These are phyloP conservation scores for Boletus tomentosulus DNA, from an alignment of 768 basidiomycete genomes.

Conservation along the genomic window DNA sequence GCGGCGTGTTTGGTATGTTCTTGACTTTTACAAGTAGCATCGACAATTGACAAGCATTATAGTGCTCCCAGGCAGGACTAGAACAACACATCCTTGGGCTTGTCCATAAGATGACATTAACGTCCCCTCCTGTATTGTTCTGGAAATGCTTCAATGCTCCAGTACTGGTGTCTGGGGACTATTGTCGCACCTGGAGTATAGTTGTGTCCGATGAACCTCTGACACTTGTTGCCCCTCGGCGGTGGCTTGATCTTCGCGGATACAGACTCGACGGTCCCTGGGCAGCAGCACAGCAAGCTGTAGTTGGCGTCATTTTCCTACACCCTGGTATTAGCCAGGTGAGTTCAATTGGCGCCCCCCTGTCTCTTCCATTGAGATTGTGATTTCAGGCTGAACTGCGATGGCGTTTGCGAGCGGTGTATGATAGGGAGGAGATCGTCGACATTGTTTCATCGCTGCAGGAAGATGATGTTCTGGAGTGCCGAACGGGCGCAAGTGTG, in stretches of 20 bases:
- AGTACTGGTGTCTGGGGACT: conserved; percentile 52
- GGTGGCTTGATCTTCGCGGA: conserved; percentile 77
- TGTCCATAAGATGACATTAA: conserved; percentile 41
- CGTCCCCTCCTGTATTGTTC: conserved; percentile 52
- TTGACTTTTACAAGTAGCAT: neutral
- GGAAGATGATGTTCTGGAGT: conserved; percentile 47
- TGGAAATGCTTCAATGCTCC: conserved; percentile 63
- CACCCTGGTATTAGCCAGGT: conserved; percentile 76
- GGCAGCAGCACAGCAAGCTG: conserved; percentile 67
- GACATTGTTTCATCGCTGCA: conserved; percentile 56
- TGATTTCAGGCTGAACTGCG: conserved; percentile 55
- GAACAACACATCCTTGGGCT: conserved; percentile 28
- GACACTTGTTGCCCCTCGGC: conserved; percentile 56
- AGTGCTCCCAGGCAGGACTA: conserved; percentile 13
- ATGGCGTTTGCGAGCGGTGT: conserved; percentile 67
- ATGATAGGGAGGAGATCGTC: conserved; percentile 69
- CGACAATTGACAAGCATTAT: neutral
- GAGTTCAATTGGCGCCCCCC: conserved; percentile 16
- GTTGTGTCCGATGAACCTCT: conserved; percentile 41
- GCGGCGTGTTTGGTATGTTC: conserved; percentile 30
- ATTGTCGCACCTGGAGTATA: conserved; percentile 54
- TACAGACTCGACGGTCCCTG: conserved; percentile 56
- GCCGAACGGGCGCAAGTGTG: conserved; percentile 9
- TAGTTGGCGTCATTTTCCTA: conserved; percentile 61
- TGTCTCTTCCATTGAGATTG: conserved; percentile 6